Percentiles rank a stretch among this genome's conserved stretches.
These are phyloP conservation scores for Amyloporia xantha DNA, from an alignment of 768 basidiomycete species.

Conservation along the genomic window DNA sequence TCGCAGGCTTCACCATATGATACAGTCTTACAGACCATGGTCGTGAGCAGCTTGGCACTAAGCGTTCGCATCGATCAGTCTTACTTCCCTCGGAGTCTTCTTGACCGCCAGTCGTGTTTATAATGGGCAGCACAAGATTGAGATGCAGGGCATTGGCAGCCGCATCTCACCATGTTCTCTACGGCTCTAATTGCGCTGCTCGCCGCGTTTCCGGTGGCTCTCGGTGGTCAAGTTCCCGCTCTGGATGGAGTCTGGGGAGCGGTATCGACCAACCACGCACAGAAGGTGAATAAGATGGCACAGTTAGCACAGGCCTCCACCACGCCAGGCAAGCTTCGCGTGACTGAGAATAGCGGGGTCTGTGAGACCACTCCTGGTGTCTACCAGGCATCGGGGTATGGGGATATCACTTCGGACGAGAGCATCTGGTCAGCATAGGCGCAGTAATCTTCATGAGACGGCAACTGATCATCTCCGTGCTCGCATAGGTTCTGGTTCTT, in stretches of 20 bases:
- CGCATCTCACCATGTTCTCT: constrained; percentile 17
- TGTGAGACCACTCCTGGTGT: constrained; percentile 63
- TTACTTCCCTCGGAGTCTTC: too few relatives aligned
- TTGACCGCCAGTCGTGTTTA: too few relatives aligned
- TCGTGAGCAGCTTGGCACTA: too few relatives aligned
- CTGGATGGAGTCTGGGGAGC: constrained; percentile 48
- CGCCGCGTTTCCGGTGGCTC: constrained; percentile 12
- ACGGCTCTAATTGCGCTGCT: constrained; percentile 10
- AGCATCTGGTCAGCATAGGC: constrained; percentile 47
- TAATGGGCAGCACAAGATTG: too few relatives aligned
- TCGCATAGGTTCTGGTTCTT: constrained; percentile 69
- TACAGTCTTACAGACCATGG: too few relatives aligned
- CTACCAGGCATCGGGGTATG: constrained; percentile 58
- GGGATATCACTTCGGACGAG: constrained; percentile 47
- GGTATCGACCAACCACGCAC: constrained; percentile 20
- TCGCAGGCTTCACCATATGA: too few relatives aligned
- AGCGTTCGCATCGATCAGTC: too few relatives aligned
- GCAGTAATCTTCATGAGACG: background rate
- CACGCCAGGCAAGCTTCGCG: constrained; percentile 29
- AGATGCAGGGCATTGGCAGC: too few relatives aligned
- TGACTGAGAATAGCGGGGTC: constrained; percentile 54
- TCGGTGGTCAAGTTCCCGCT: constrained; percentile 37
- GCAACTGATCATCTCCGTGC: too few relatives aligned
- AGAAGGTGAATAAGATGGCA: background rate
- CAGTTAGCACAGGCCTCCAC: background rate